Base-by-base conservation (phyloP, 768 basidiomycete species). In the Dentipellis sp. region DNA sequence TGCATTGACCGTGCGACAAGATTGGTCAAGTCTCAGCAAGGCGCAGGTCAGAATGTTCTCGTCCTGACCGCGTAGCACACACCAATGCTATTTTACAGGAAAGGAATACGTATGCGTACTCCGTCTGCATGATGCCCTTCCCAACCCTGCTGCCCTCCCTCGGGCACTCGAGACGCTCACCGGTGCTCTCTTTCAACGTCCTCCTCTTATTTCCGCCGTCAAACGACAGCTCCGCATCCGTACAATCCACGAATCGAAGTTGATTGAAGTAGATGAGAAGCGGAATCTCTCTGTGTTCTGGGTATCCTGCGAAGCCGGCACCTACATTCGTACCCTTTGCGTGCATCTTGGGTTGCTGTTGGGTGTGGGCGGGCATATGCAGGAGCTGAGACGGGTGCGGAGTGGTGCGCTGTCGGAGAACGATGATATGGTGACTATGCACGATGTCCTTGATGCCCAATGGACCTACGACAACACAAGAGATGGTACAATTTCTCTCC, bases 361-460 rank as follows among this genome's bases (percentile, higher is more conserved):
- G 38, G 97, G 97, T 59, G 95, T 98, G 29, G 97, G 97, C 21
- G 97, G 94, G n/a, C 97, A 99, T 71, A 99, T 99, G 97, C 95
- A 99, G 74, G 97, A 99, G 70, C 79, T 99, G 57, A 80, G 97
- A 64, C 77, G 97, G 64, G 95, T 98, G 12, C 77, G 97, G 61
- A 91, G 88, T 67, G 97, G 97, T 65, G 95, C 94, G 50, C 86
- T 97, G 82, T 91, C 88, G 50, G 97, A 99, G 75, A 94, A 91
- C 68, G 95, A 98, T 67, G 94, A 94, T 63, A 93, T 97, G 65
- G 97, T 98, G 58, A 94, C 95, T 19, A 99, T 99, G 97, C 97
- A 99, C 72, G 97, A 99, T 68, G 95, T 99, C 29, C 74, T 99
- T 73, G 97, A 99, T 70, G 97, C 97, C 11, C 97, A 98, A 65